Evolutionary conservation across 306 rosid species (phyloP).

Genomic region (Ammopiptanthus mongolicus): DNA sequence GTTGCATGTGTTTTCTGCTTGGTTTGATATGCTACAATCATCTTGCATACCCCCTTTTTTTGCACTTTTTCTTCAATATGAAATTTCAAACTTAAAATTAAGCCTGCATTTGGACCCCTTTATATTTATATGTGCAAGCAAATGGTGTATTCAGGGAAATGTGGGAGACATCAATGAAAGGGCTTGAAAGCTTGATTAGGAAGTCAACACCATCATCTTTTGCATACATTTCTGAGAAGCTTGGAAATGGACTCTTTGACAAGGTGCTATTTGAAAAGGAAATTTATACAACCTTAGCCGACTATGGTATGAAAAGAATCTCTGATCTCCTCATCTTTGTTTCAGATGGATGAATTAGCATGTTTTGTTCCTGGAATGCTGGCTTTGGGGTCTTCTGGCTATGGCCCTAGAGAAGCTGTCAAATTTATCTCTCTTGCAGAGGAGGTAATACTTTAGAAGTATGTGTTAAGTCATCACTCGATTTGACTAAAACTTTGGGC

Average conservation of each 20-base stretch:
- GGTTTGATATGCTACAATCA: conserved; percentile 13
- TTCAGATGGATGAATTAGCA: conserved; percentile 77
- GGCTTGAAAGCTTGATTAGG: conserved; percentile 50
- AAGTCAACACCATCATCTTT: conserved; percentile 56
- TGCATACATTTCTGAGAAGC: conserved; percentile 45
- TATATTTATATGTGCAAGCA: conserved; percentile 12
- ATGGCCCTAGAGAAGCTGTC: conserved; percentile 38
- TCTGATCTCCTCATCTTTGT: conserved; percentile 5
- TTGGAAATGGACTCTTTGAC: conserved; percentile 37
- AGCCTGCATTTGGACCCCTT: neutral
- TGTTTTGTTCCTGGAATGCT: conserved; percentile 76
- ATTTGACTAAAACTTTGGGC: neutral
- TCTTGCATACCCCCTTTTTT: neutral
- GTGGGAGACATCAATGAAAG: conserved; percentile 70
- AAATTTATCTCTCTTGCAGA: conserved; percentile 48
- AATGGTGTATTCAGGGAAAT: conserved; percentile 49
- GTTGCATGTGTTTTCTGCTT: neutral
- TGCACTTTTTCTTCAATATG: neutral
- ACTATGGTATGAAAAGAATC: conserved; percentile 5
- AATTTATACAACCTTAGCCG: neutral
- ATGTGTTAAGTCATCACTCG: neutral
- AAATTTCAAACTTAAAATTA: conserved; percentile 14
- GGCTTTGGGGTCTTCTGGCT: conserved; percentile 54
- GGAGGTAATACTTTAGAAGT: conserved; percentile 42
- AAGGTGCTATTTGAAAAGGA: conserved; percentile 39